Evolutionary conservation across 1,284 basidiomycete species (phyloP).

Genomic region (Trichosporon sp.): DNA sequence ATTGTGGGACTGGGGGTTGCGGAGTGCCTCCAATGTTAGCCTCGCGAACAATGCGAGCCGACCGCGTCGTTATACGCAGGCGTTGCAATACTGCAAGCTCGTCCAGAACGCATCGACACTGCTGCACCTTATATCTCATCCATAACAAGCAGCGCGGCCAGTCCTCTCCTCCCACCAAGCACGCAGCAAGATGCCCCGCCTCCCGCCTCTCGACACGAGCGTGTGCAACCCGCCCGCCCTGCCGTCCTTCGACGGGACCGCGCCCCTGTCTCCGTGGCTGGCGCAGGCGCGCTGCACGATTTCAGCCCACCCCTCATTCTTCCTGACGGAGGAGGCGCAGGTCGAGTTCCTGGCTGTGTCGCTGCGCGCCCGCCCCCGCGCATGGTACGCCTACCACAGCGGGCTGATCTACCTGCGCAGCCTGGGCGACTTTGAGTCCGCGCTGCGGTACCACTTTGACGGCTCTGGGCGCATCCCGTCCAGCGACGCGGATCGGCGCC

Average conservation of each 20-base stretch:
- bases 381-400: background rate
- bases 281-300: background rate
- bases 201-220: background rate
- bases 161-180: background rate
- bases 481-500: background rate
- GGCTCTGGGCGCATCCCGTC: background rate
- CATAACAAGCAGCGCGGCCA: background rate
- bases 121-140: no score
- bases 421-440: background rate
- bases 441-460: background rate
- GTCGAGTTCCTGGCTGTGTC: background rate
- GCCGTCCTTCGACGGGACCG: background rate
- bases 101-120: no score
- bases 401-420: background rate
- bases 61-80: no score
- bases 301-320: background rate
- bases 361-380: background rate
- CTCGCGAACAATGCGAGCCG: no score
- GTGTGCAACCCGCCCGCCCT: background rate
- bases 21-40: no score
- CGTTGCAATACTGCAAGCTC: no score
- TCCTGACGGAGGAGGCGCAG: background rate
- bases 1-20: background rate
- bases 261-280: background rate
- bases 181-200: background rate